phyloP scores from a whole-genome alignment of 1,139 yeast genomes.

The Yamadazyma spencermartinsiae region DNA sequence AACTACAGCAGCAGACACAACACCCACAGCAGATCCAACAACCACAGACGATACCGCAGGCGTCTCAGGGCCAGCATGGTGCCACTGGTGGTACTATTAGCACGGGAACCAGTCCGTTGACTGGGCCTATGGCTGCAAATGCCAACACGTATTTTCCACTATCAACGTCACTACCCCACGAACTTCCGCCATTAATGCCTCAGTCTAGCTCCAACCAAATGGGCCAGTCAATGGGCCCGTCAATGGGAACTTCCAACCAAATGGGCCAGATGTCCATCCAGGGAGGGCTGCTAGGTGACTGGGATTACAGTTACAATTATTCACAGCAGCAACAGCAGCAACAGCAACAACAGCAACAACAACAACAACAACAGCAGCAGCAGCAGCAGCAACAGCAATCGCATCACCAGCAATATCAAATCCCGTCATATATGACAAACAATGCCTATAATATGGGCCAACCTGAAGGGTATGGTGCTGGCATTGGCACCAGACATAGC shows the following conservation, averaged over 20 bases:
- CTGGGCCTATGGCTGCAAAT: not conserved
- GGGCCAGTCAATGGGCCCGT: too few relatives aligned
- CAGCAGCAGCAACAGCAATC: not conserved
- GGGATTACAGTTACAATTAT: constrained; percentile 5
- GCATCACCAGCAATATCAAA: constrained; percentile 3
- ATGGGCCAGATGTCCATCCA: too few relatives aligned
- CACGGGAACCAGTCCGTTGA: not conserved
- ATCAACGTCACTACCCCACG: constrained; percentile 4
- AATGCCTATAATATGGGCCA: not conserved
- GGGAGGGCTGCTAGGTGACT: not conserved
- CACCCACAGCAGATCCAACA: constrained; percentile 1
- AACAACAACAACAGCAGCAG: constrained; percentile 5
- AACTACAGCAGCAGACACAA: constrained; percentile 5
- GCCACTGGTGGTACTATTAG: not conserved
- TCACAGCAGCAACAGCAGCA: too few relatives aligned
- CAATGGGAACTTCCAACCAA: too few relatives aligned
- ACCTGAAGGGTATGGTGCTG: not conserved
- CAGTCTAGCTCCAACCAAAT: constrained; percentile 2
- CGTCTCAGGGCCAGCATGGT: not conserved
- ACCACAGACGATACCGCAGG: constrained; percentile 1
- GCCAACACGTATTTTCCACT: not conserved
- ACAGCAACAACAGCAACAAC: constrained; percentile 9
- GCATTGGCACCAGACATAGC: not conserved
- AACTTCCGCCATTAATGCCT: constrained; percentile 7
- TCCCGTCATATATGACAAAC: constrained; percentile 1